A percentile compares a stretch with the other conserved stretches of the same genome.
phyloP scores from a whole-genome alignment of 768 basidiomycete genomes.

The Naematelia aurantialba region DNA sequence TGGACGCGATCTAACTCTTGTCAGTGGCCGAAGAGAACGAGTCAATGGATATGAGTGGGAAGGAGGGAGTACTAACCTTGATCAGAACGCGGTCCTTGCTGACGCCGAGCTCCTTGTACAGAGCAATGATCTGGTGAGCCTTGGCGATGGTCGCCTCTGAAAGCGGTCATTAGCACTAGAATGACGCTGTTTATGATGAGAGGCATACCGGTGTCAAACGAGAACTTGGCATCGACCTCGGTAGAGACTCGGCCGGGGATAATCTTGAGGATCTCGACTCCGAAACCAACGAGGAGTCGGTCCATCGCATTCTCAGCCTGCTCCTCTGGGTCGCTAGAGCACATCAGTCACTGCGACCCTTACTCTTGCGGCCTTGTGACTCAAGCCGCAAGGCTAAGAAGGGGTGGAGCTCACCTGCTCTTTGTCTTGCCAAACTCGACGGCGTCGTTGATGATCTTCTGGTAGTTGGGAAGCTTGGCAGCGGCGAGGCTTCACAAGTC shows the following conservation, averaged over 20 bases:
- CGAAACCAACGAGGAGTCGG: slow-evolving; percentile 94
- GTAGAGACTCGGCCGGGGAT: slow-evolving; percentile 98
- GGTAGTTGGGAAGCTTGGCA: slow-evolving; percentile 81
- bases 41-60: too few relatives aligned
- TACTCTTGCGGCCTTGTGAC: neutral
- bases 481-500: slow-evolving; percentile 70
- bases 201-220: slow-evolving; percentile 80
- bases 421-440: slow-evolving; percentile 61
- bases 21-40: neutral
- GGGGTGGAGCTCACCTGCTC: slow-evolving; percentile 56
- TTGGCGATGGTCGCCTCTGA: slow-evolving; percentile 48
- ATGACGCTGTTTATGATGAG: too few relatives aligned
- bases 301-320: slow-evolving; percentile 79
- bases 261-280: slow-evolving; percentile 87
- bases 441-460: slow-evolving; percentile 54
- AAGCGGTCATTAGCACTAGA: neutral
- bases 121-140: slow-evolving; percentile 69
- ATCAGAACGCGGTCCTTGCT: slow-evolving; percentile 90
- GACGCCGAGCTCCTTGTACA: slow-evolving; percentile 92
- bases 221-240: slow-evolving; percentile 95
- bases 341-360: neutral
- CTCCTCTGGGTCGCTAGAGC: slow-evolving; percentile 58
- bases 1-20: slow-evolving; percentile 69
- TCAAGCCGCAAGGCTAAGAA: neutral
- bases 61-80: slow-evolving; percentile 61